A percentile compares a stretch with the other conserved stretches of the same genome.
phyloP scores from a whole-genome alignment of 805 yeast genomes.

The Komagataella pseudopastoris region DNA sequence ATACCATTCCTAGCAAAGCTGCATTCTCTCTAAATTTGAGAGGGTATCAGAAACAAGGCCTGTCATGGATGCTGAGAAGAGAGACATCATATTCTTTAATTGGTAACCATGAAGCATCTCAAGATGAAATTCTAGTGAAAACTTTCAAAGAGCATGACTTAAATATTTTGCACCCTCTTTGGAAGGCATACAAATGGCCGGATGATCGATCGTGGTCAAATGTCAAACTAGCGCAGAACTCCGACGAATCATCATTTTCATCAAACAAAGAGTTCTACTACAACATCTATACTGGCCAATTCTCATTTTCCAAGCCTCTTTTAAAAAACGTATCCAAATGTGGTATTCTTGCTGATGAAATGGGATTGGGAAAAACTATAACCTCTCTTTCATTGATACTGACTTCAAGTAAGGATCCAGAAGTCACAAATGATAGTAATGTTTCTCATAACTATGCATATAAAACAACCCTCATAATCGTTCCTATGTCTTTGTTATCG shows the following conservation, averaged over 20 bases:
- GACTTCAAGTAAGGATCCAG: conserved; percentile 42
- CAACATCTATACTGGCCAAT: conserved; percentile 69
- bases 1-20: conserved; percentile 35
- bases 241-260: neutral
- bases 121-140: conserved; percentile 9
- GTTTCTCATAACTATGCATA: conserved; percentile 37
- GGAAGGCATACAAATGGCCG: conserved; percentile 79
- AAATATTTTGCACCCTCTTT: conserved; percentile 66
- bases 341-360: conserved; percentile 89
- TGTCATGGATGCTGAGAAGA: conserved; percentile 80
- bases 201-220: conserved; percentile 13
- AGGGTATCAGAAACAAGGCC: conserved; percentile 72
- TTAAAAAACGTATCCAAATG: conserved; percentile 52
- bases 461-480: conserved; percentile 63
- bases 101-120: conserved; percentile 16
- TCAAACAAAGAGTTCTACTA: conserved; percentile 41
- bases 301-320: conserved; percentile 54
- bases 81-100: conserved; percentile 47
- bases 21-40: conserved; percentile 49
- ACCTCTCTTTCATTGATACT: conserved; percentile 66
- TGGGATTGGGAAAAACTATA: conserved; percentile 93
- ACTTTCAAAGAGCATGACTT: conserved; percentile 23
- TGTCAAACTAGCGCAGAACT: neutral
- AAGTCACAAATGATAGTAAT: conserved; percentile 6
- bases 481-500: conserved; percentile 82